Base-by-base conservation (phyloP, 2,329 filamentous ascomycete species). In the Triangularia setosa region DNA sequence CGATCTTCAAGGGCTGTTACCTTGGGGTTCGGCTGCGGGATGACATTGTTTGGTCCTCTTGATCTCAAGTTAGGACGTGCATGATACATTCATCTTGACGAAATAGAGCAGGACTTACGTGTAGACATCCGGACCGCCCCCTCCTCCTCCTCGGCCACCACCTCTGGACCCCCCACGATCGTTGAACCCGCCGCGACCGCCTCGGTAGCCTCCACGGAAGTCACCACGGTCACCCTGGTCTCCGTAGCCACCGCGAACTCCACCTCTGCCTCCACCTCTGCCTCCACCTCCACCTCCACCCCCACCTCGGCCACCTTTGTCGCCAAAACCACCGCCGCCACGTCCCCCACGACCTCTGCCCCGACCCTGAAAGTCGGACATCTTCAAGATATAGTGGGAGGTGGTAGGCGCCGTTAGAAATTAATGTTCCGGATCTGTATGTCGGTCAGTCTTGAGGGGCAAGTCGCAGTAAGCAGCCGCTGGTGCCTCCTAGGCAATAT, bases 1-100 rank as follows among this genome's bases (percentile, higher is more conserved):
- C 27, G 11, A 57, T 71, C 11, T 58, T 75, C 73, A 2, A 74
- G 67, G 8, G 48, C 58, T 0, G 72, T 73, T 11, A 79, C 70
- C 0, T 60, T 24, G 0, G 60, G 24, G n/a, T 78, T 74, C 0
- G 77, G 76, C 1, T 57, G 60, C 18, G 69, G 72, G 12, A 68
- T 67, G 30, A 48, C 27, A 21, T 58, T 27, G 25, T n/a, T 57
- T 30, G 44, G 7, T 18, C 59, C 64, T 16, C 61, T 68, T 18
- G 12, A 25, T 28, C 35, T 21, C 5, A 9, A 14, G 48, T 68
- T 44, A 68, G 57, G 58, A 66, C 7, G 1, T 18, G 18, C 21
- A 33, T 12, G 5, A 28, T 33, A 9, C 69, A 8, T 57, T 61
- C 3, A 30, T 18, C 21, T 23, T 30, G 5, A 40, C 24, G 11